phyloP scores from a whole-genome alignment of 192 early-diverging fungal genomes.

The Coemansia sp. region DNA sequence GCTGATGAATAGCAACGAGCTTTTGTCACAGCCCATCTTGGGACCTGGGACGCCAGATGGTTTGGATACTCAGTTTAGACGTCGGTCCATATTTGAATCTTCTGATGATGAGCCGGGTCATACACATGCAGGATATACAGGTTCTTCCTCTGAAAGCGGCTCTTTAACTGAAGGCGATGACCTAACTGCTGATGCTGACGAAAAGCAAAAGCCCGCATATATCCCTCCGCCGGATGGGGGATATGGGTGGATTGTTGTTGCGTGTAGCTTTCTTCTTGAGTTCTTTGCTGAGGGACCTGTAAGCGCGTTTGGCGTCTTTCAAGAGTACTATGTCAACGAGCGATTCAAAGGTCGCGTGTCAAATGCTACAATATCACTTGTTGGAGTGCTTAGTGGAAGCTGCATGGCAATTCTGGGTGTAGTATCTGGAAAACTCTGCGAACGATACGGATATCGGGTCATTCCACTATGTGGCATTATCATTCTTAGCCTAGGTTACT shows the following conservation, averaged over 20 bases:
- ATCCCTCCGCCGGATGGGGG: constrained; percentile 44
- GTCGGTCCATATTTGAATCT: constrained; percentile 16
- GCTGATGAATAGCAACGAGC: neutral
- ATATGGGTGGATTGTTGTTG: constrained; percentile 52
- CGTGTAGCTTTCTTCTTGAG: constrained; percentile 47
- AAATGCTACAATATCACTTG: constrained; percentile 47
- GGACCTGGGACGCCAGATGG: neutral
- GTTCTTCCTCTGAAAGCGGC: constrained; percentile 15
- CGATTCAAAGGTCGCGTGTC: constrained; percentile 38
- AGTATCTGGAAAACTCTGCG: constrained; percentile 48
- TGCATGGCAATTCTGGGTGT: constrained; percentile 46
- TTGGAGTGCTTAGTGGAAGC: constrained; percentile 42
- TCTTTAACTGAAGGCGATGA: constrained; percentile 24
- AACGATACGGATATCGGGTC: constrained; percentile 41
- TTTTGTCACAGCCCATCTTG: neutral
- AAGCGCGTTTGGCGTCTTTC: constrained; percentile 53
- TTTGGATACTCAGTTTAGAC: constrained; percentile 1
- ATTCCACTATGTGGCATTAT: constrained; percentile 39
- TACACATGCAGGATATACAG: neutral
- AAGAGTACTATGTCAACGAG: constrained; percentile 51
- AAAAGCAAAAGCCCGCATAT: constrained; percentile 19
- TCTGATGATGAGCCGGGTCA: constrained; percentile 3
- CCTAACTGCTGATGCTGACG: constrained; percentile 3
- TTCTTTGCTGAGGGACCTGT: constrained; percentile 51
- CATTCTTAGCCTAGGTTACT: constrained; percentile 37